Conservation (phyloP, 2,329 filamentous ascomycete genomes). For the Tolypocladium ophioglossoides region DNA sequence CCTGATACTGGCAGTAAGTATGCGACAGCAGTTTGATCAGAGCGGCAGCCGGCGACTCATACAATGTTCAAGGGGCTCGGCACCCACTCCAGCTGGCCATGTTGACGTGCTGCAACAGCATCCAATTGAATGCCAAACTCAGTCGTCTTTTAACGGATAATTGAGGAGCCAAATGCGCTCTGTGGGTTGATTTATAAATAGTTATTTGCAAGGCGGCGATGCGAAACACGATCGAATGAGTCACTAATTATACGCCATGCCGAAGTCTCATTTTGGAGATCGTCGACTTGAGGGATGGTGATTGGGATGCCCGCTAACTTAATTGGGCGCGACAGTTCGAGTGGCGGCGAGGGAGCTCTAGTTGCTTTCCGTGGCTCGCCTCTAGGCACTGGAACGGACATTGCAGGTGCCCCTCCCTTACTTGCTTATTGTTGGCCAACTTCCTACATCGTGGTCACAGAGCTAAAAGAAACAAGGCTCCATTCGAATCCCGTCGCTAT, state of each 20-base stretch:
- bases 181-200: background rate
- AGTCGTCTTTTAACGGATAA: too few relatives aligned
- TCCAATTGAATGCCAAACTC: too few relatives aligned
- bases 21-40: background rate
- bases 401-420: slow-evolving; percentile 16
- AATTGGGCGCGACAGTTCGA: too few relatives aligned
- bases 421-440: background rate
- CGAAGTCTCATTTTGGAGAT: too few relatives aligned
- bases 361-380: slow-evolving; percentile 43
- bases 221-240: background rate
- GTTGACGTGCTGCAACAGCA: background rate
- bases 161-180: too few relatives aligned
- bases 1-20: background rate
- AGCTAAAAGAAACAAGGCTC: slow-evolving; percentile 24
- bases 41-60: background rate
- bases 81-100: background rate
- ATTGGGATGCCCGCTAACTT: too few relatives aligned
- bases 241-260: background rate
- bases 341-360: slow-evolving; percentile 50
- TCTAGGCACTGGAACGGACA: slow-evolving; percentile 50
- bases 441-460: background rate
- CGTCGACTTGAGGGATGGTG: too few relatives aligned
- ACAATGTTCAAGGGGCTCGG: background rate
- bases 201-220: background rate
- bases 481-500: slow-evolving; percentile 39